Base-by-base conservation (phyloP, 768 basidiomycete species). In the Phylloporus sp. region DNA sequence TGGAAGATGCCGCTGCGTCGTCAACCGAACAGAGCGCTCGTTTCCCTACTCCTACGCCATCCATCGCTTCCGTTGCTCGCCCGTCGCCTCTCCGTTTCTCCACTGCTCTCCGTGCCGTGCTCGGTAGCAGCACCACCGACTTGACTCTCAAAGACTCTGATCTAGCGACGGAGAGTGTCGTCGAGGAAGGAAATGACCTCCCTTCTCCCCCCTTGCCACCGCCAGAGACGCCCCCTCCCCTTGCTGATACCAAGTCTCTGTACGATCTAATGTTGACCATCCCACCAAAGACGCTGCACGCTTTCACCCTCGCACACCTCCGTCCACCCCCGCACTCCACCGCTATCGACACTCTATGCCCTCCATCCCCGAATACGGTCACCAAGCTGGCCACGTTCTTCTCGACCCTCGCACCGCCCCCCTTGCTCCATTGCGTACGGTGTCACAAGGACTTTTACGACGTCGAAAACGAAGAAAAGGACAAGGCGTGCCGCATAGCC, bases 371-470 rank as follows among this genome's bases (percentile, higher is more conserved):
- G 2, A 54, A 63, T 18, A 71, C 71, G 0, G 69, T 85, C 6
- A 55, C 71, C 13, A 64, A 73, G 15, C 69, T 89, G 6, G 68
- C 76, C 3, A 36, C 68, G 0, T 89, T 89, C 64, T 87, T 87
- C 61, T 63, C 75, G 6, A 58, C 72, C 3, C 79, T 90, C 37
- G 67, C 71, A 0, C 84, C 83, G 0, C 87, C 87, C 1, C 84
- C 84, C 3, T 67, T 69, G 32, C 70, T 86, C 9, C 87, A 90
- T 53, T 90, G 88, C 50, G 74, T 81, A 18, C 78, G 87, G 4
- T 90, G 88, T 61, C 87, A 90, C 62, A 76, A 78, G 41, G 70
- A 66, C 43, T 90, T 74, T 54, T 81, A 78, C 52, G 85, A 84
- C 1, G 69, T 89, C 14, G 86, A 88, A 55, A 90, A 90, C 59